Percentiles rank a stretch among this genome's conserved stretches.
These are phyloP conservation scores for Phylloporus gajari DNA, from an alignment of 1,284 basidiomycete species.

Conservation along the genomic window DNA sequence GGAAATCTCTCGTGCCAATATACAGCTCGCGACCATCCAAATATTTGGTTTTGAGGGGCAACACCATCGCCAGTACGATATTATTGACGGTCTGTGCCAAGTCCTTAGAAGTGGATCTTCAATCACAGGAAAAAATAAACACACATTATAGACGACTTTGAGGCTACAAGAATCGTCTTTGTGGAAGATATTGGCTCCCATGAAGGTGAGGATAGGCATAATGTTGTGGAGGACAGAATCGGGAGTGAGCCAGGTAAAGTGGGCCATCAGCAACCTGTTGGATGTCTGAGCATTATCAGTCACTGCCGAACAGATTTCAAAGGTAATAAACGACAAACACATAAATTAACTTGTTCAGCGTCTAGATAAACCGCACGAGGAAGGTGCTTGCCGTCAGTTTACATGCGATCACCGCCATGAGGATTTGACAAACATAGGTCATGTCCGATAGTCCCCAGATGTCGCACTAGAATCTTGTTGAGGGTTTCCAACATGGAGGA, in stretches of 20 bases:
- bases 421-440: no score
- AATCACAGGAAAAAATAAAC: constrained; percentile 6
- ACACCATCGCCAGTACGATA: constrained; percentile 93
- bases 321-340: no score
- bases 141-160: constrained; percentile 91
- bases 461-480: no score
- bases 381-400: no score
- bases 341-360: no score
- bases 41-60: constrained; percentile 72
- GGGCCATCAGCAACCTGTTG: constrained; percentile 90
- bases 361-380: no score
- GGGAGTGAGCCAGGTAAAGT: constrained; percentile 85
- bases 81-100: constrained; percentile 82
- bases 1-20: constrained; percentile 74
- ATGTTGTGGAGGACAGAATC: constrained; percentile 94
- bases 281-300: no score
- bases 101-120: constrained; percentile 9
- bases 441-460: no score
- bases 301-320: no score
- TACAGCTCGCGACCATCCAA: constrained; percentile 68
- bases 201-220: constrained; percentile 99
- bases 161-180: constrained; percentile 97
- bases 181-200: constrained; percentile 96
- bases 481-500: no score
- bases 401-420: no score